Evolutionary conservation across 1,284 basidiomycete species (phyloP).

Genomic region (Tremellales sp.): DNA sequence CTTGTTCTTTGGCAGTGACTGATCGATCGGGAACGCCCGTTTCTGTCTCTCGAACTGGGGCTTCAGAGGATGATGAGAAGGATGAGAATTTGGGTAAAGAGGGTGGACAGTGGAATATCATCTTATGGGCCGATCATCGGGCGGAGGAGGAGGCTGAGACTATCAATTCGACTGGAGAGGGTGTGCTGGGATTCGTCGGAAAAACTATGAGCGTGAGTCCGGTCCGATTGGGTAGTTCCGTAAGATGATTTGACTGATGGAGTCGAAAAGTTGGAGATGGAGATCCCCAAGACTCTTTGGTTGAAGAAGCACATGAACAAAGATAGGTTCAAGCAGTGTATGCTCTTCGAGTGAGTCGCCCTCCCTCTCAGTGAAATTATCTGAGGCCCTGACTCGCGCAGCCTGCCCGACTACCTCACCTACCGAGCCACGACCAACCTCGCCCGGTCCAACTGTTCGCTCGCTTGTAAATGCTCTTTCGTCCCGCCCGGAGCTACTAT

Average conservation of each 20-base stretch:
- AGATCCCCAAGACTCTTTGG: slow-evolving; percentile 95
- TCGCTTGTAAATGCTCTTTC: slow-evolving; percentile 96
- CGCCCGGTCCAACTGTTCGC: slow-evolving; percentile 84
- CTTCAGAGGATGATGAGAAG: slow-evolving; percentile 18
- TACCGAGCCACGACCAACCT: slow-evolving; percentile 78
- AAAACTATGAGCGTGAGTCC: slow-evolving; percentile 86
- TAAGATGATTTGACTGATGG: neutral
- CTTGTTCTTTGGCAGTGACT: slow-evolving; percentile 88
- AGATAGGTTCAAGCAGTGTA: slow-evolving; percentile 70
- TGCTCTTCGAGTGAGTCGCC: slow-evolving; percentile 76
- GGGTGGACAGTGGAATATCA: slow-evolving; percentile 75
- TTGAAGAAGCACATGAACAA: slow-evolving; percentile 81
- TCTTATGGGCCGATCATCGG: slow-evolving; percentile 86
- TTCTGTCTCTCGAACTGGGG: slow-evolving; percentile 60
- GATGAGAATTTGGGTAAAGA: slow-evolving; percentile 52
- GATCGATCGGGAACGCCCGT: slow-evolving; percentile 71
- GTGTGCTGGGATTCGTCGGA: slow-evolving; percentile 91
- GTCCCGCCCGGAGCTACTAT: slow-evolving; percentile 63
- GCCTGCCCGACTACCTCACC: slow-evolving; percentile 89
- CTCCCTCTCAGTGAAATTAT: neutral
- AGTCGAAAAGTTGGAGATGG: slow-evolving; percentile 78
- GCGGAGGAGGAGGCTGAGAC: slow-evolving; percentile 85
- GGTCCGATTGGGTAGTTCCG: too few relatives aligned
- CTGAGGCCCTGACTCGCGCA: slow-evolving; percentile 5
- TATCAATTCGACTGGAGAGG: slow-evolving; percentile 80